Evolutionary conservation across 768 basidiomycete genomes (phyloP).

Genomic region (Suillus bovinus): DNA sequence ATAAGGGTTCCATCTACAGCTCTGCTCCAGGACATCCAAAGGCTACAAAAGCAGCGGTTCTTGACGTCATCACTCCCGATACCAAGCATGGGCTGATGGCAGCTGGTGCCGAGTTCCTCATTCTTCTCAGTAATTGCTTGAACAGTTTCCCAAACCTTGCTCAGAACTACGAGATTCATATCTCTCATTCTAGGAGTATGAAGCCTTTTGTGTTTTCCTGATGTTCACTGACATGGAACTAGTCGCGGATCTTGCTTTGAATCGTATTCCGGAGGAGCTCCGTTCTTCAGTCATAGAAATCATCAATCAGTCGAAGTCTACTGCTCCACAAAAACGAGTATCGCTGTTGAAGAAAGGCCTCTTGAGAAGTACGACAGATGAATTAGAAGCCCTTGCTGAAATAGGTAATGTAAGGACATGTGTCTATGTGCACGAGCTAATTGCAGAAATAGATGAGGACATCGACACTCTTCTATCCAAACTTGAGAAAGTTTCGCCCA

Average conservation of each 20-base stretch:
- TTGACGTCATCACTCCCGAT: constrained; percentile 84
- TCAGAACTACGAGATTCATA: constrained; percentile 69
- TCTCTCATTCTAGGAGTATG: constrained; percentile 78
- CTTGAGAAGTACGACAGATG: constrained; percentile 65
- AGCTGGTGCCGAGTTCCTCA: constrained; percentile 73
- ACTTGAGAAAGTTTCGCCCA: constrained; percentile 62
- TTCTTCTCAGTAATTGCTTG: constrained; percentile 65
- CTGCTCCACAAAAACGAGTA: constrained; percentile 66
- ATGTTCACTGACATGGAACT: constrained; percentile 10
- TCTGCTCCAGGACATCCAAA: constrained; percentile 73
- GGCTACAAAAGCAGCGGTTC: constrained; percentile 69
- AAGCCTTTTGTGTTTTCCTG: constrained; percentile 9
- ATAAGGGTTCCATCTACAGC: constrained; percentile 34
- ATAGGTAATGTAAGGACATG: constrained; percentile 41
- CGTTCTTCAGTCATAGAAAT: constrained; percentile 62
- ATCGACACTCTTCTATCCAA: constrained; percentile 54
- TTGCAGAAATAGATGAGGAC: constrained; percentile 51
- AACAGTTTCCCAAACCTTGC: constrained; percentile 70
- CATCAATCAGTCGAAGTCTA: constrained; percentile 64
- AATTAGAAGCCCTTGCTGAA: constrained; percentile 70
- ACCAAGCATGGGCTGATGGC: constrained; percentile 60
- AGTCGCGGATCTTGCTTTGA: constrained; percentile 71
- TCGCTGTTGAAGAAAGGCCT: constrained; percentile 70
- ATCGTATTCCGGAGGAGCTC: constrained; percentile 57
- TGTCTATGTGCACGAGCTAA: constrained; percentile 7